Base-by-base conservation (phyloP, 1,284 basidiomycete genomes). In the Omphalotus olearius region DNA sequence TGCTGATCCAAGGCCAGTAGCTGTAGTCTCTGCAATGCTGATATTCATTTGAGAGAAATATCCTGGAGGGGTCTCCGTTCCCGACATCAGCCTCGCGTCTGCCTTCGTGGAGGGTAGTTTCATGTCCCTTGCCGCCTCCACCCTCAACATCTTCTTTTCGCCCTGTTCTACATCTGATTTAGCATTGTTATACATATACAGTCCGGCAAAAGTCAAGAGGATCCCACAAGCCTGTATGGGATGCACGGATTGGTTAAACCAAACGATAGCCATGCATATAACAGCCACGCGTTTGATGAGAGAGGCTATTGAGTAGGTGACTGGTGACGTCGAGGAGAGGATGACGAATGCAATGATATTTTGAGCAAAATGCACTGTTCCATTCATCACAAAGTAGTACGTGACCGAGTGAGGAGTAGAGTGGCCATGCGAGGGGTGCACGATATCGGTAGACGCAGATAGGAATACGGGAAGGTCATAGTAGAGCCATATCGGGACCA, bases 321-420 rank as follows among this genome's bases (percentile, higher is more conserved):
- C 97, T 5, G 96, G 97, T 6, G 95, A 98, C 1, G 95, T 97
- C 33, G 92, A 91, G 1, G 93, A 85, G 23, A 99, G 83, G 61
- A 99, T 93, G 60, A 94, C 81, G 71, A 99, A 99, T 17, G 97
- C 97, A 59, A 99, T 88, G 63, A 99, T 87, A 74, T 94, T 98
- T 70, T 99, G 97, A 0, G 85, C 86, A 67, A 98, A 99, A 70
- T 99, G 94, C 16, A 96, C 94, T 0, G 91, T 85, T 37, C 96
- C 97, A 69, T 99, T 99, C 69, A 91, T 76, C 64, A 92, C 76
- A 62, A 98, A 87, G 68, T 93, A 86, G 66, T 88, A 83, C 2
- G 75, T 59, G 38, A 89, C 79, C 6, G 81, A 78, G 60, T 85
- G 83, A 2, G 77, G 66, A 26, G 72, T 65, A 37, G 69, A 55